phyloP scores from a whole-genome alignment of 495 filamentous ascomycete species.

The Tuber indicum region DNA sequence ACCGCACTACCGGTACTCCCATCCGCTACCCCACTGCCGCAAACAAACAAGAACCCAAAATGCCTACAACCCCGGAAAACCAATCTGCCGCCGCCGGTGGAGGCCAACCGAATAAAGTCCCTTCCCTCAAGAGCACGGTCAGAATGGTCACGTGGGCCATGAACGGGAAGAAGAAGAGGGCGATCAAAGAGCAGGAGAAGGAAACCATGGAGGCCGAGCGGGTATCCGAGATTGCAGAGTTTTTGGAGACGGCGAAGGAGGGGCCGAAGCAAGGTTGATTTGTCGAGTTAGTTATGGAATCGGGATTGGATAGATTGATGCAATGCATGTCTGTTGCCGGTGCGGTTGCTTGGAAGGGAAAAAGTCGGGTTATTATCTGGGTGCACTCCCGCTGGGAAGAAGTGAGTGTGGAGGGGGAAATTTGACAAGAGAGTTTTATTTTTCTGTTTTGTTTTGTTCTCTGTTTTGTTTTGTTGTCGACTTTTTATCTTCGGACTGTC shows the following conservation, averaged over 20 bases:
- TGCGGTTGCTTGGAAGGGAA: neutral
- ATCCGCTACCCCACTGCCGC: neutral
- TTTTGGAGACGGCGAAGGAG: neutral
- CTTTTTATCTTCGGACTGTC: neutral
- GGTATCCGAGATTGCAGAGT: neutral
- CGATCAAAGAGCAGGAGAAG: neutral
- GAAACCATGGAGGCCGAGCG: neutral
- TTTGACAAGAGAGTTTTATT: neutral
- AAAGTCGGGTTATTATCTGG: neutral
- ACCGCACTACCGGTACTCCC: neutral
- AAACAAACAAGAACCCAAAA: neutral
- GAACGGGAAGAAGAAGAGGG: constrained; percentile 2
- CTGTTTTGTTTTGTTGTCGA: neutral
- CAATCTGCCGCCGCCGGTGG: neutral
- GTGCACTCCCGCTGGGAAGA: neutral
- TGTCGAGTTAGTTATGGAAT: neutral
- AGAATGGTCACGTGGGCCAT: constrained; percentile 3
- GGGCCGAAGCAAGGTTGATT: neutral
- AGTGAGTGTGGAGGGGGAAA: neutral
- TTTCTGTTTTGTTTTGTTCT: neutral
- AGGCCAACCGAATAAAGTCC: neutral
- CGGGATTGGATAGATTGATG: neutral
- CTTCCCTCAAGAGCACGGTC: constrained; percentile 3
- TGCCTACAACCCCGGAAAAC: neutral
- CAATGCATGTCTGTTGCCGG: neutral